These are phyloP conservation scores for Hortiboletus flavorubellus DNA, from an alignment of 768 basidiomycete species.

Conservation along the genomic window DNA sequence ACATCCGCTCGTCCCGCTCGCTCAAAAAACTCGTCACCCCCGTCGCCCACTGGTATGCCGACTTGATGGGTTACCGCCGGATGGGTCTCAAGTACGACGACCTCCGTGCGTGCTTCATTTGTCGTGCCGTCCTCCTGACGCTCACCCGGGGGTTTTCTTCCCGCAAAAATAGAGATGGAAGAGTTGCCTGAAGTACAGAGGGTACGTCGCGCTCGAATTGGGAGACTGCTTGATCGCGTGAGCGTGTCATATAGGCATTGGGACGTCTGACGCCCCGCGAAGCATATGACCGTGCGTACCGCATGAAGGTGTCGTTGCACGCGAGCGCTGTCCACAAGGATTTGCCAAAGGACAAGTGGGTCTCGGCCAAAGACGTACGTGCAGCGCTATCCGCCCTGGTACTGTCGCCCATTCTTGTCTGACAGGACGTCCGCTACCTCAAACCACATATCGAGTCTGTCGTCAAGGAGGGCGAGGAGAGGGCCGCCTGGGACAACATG, in stretches of 20 bases:
- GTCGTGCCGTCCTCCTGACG: neutral
- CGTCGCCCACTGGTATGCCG: conserved; percentile 78
- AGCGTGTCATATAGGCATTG: conserved; percentile 59
- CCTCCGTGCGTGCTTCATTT: conserved; percentile 58
- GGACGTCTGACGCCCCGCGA: conserved; percentile 74
- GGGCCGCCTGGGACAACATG: conserved; percentile 76
- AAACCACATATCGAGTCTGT: conserved; percentile 72
- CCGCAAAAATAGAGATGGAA: conserved; percentile 54
- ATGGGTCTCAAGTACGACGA: conserved; percentile 94
- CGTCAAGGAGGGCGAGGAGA: conserved; percentile 71
- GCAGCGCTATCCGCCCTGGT: neutral
- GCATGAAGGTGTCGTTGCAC: conserved; percentile 78
- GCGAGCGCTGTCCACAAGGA: conserved; percentile 73
- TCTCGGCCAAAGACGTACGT: conserved; percentile 68
- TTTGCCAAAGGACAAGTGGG: conserved; percentile 82
- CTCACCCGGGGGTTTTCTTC: neutral
- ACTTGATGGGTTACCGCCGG: conserved; percentile 78
- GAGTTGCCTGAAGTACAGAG: conserved; percentile 76
- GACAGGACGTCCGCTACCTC: conserved; percentile 88
- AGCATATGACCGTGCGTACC: conserved; percentile 86
- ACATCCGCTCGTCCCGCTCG: conserved; percentile 64
- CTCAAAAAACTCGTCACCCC: conserved; percentile 71
- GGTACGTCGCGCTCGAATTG: conserved; percentile 40
- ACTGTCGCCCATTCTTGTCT: conserved; percentile 9
- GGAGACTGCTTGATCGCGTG: neutral